These are phyloP conservation scores for Rosa rugosa DNA, from an alignment of 306 rosid species.

Conservation along the genomic window DNA sequence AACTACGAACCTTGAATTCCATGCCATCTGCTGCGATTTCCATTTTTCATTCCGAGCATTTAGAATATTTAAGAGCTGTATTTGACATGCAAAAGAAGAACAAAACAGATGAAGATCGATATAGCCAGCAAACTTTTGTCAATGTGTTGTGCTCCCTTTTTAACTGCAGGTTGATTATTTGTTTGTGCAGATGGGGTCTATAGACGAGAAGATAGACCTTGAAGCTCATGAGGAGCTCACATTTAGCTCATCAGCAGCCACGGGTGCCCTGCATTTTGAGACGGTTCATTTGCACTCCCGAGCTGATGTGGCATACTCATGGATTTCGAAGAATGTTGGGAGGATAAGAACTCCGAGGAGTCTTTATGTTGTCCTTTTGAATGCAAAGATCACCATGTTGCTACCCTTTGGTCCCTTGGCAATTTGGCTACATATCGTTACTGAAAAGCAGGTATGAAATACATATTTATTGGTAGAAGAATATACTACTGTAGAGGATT, in stretches of 20 bases:
- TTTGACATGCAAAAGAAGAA: not conserved
- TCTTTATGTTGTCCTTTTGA: constrained; percentile 50
- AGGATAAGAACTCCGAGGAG: constrained; percentile 41
- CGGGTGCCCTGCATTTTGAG: constrained; percentile 47
- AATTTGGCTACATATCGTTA: constrained; percentile 42
- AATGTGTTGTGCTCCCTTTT: not conserved
- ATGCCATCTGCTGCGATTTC: constrained; percentile 4
- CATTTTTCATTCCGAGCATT: not conserved
- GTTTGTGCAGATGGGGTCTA: constrained; percentile 49
- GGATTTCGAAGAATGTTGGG: constrained; percentile 24
- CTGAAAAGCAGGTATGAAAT: constrained; percentile 55
- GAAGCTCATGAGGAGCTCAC: constrained; percentile 50
- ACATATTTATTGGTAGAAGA: constrained; percentile 11
- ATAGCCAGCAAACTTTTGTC: no score
- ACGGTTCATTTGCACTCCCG: constrained; percentile 24
- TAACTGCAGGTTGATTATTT: not conserved
- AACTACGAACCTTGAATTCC: not conserved
- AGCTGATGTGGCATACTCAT: constrained; percentile 29
- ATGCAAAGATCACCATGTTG: constrained; percentile 66
- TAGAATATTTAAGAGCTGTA: not conserved
- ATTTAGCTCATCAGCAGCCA: constrained; percentile 40
- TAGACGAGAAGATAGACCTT: constrained; percentile 38
- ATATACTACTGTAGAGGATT: not conserved
- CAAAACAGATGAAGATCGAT: no score
- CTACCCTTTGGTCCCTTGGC: constrained; percentile 73